Evolutionary conservation across 2,329 filamentous ascomycete species (phyloP).

Genomic region (Beauveria brongniartii): DNA sequence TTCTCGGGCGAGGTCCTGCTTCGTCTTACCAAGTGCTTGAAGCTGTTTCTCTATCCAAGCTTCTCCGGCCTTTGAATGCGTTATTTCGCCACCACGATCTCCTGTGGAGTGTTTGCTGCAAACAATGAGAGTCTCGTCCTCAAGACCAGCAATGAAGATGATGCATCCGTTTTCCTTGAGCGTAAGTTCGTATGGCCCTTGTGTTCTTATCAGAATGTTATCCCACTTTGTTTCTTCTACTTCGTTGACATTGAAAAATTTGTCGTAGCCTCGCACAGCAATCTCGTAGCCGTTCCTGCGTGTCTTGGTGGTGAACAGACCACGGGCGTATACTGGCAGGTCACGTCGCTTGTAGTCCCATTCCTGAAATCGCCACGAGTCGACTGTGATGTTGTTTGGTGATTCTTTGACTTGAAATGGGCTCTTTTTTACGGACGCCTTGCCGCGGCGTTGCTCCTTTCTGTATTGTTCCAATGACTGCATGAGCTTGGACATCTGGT

Average conservation of each 20-base stretch:
- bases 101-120: conserved; percentile 99
- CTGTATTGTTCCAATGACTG: conserved; percentile 50
- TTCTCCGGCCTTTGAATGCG: conserved; percentile 81
- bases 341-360: conserved; percentile 89
- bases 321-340: conserved; percentile 86
- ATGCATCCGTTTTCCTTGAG: conserved; percentile 99
- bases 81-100: conserved; percentile 55
- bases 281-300: conserved; percentile 64
- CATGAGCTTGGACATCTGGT: conserved; percentile 60
- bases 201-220: conserved; percentile 66
- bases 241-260: conserved; percentile 94
- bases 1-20: conserved; percentile 67
- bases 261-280: conserved; percentile 86
- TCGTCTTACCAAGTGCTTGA: conserved; percentile 65
- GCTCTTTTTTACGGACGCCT: conserved; percentile 72
- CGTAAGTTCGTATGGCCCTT: conserved; percentile 87
- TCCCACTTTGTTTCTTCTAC: conserved; percentile 74
- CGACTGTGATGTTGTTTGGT: conserved; percentile 57
- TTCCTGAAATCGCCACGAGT: conserved; percentile 90
- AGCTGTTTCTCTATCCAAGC: conserved; percentile 75
- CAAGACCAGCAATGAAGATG: conserved; percentile 88
- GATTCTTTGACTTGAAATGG: conserved; percentile 61
- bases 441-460: conserved; percentile 47
- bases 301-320: conserved; percentile 79
- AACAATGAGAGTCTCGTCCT: conserved; percentile 84